Conservation (phyloP, 208 protist genomes). For the Trichomonas vaginalis region DNA sequence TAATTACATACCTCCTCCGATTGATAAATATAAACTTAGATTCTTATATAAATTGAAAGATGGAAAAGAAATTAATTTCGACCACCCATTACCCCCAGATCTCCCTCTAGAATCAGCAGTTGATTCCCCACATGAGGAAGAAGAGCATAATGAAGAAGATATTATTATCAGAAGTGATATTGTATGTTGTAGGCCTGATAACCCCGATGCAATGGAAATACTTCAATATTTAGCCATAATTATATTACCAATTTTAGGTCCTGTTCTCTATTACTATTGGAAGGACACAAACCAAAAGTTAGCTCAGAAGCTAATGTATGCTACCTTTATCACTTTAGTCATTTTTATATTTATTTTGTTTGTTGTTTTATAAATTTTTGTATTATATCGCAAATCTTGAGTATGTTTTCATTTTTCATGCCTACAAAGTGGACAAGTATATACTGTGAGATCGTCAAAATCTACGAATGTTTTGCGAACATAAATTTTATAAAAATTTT, state of each 20-base stretch:
- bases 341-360: neutral
- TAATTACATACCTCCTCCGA: neutral
- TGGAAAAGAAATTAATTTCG: neutral
- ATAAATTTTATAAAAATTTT: too few species aligned
- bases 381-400: too few species aligned
- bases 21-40: neutral
- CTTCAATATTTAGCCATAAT: neutral
- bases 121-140: neutral
- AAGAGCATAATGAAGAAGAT: neutral
- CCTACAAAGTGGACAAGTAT: too few species aligned
- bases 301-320: neutral
- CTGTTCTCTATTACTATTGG: neutral
- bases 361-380: neutral
- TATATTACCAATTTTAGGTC: neutral
- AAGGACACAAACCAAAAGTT: neutral
- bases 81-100: neutral
- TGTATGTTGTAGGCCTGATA: neutral
- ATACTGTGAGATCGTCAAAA: too few species aligned
- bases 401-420: too few species aligned
- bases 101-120: neutral
- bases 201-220: neutral
- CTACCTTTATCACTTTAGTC: neutral
- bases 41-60: neutral
- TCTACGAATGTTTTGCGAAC: too few species aligned
- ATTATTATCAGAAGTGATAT: neutral